phyloP scores from a whole-genome alignment of 1,284 basidiomycete genomes.

The Filobasidium uniguttulatum region DNA sequence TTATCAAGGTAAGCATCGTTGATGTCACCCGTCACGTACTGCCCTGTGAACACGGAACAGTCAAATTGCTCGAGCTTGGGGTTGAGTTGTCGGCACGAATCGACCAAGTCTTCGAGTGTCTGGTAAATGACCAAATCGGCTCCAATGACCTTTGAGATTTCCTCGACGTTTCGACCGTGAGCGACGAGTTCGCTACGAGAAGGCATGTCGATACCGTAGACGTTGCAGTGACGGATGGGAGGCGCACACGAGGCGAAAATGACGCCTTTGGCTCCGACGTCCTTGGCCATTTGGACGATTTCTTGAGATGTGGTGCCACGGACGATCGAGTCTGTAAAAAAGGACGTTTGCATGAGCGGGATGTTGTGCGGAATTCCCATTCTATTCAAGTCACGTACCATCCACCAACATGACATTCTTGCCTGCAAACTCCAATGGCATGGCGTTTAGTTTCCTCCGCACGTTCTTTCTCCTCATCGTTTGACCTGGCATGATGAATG shows the following conservation, averaged over 20 bases:
- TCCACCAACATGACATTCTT: slow-evolving; percentile 95
- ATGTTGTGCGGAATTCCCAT: neutral
- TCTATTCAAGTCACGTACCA: slow-evolving; percentile 42
- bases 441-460: slow-evolving; percentile 89
- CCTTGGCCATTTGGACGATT: slow-evolving; percentile 98
- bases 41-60: slow-evolving; percentile 94
- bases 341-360: slow-evolving; percentile 2
- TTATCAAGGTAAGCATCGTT: slow-evolving; percentile 67
- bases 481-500: slow-evolving; percentile 99
- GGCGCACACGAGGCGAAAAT: slow-evolving; percentile 96
- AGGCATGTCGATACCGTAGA: slow-evolving; percentile 99
- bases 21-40: slow-evolving; percentile 95
- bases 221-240: slow-evolving; percentile 84
- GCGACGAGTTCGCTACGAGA: slow-evolving; percentile 88
- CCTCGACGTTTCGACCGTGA: slow-evolving; percentile 57
- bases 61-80: slow-evolving; percentile 68
- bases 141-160: slow-evolving; percentile 74
- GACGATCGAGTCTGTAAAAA: slow-evolving; percentile 75
- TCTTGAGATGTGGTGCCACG: slow-evolving; percentile 97
- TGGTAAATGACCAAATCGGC: slow-evolving; percentile 97
- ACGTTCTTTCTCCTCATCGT: slow-evolving; percentile 92
- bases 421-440: slow-evolving; percentile 91
- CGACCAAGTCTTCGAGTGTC: slow-evolving; percentile 75
- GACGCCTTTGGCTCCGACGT: slow-evolving; percentile 95
- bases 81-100: slow-evolving; percentile 81